These are phyloP conservation scores for Juncus inflexus DNA, from an alignment of 176 grass and related monocot genomes.

Conservation along the genomic window DNA sequence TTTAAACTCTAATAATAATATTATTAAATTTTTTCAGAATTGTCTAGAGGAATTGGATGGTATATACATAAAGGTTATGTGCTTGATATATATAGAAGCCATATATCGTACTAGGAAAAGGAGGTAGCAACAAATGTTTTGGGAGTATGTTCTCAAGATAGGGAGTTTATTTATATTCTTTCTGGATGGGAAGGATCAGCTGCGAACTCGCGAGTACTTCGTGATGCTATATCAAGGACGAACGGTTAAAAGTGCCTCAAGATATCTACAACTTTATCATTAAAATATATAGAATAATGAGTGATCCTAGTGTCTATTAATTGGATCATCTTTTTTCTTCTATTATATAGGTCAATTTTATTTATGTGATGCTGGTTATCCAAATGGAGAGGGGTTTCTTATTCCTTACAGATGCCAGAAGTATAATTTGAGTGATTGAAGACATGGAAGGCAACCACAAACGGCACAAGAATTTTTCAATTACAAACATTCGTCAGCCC, in stretches of 20 bases:
- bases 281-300: not conserved
- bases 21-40: conserved; percentile 11
- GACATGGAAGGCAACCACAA: not conserved
- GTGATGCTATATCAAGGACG: not conserved
- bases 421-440: conserved; percentile 16
- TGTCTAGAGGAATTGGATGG: conserved; percentile 8
- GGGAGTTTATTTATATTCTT: not conserved
- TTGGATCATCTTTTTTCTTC: not conserved
- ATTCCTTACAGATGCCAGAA: not conserved
- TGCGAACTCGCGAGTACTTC: not conserved
- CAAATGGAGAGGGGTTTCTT: conserved; percentile 22
- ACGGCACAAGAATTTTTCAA: conserved; percentile 13
- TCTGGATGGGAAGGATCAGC: not conserved
- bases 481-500: conserved; percentile 1
- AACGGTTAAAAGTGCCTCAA: not conserved
- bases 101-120: conserved; percentile 7
- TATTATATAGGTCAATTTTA: not conserved
- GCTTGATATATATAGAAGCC: not conserved
- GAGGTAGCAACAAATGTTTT: conserved; percentile 16
- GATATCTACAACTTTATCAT: not conserved
- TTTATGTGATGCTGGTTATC: conserved; percentile 15
- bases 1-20: not conserved
- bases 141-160: conserved; percentile 3
- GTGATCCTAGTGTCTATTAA: no score
- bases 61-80: not conserved